Conservation (phyloP, 257 asterid species). For the Rubia yunnanensis region DNA sequence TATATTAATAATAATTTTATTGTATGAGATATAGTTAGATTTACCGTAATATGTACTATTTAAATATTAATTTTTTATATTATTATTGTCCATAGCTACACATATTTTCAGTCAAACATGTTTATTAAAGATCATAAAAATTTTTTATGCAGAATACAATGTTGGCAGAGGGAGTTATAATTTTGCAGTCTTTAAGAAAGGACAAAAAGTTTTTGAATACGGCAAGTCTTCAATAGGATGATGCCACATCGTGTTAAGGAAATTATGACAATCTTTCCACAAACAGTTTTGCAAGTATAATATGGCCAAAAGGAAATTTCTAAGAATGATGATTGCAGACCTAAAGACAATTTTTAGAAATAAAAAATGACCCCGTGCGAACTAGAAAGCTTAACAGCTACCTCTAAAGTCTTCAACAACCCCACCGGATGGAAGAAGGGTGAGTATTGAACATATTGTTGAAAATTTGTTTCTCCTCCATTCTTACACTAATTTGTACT, state of each 20-base stretch:
- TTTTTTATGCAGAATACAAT: too few relatives aligned
- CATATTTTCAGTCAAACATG: too few relatives aligned
- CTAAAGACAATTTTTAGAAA: background rate
- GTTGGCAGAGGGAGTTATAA: background rate
- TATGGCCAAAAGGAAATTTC: slow-evolving; percentile 1
- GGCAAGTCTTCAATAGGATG: background rate
- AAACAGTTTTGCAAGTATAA: background rate
- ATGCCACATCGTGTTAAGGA: background rate
- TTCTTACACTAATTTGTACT: too few relatives aligned
- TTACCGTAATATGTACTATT: too few relatives aligned
- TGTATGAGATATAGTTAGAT: too few relatives aligned
- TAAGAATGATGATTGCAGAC: background rate
- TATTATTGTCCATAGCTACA: too few relatives aligned
- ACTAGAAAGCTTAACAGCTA: background rate
- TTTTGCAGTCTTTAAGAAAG: background rate
- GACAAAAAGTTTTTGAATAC: background rate
- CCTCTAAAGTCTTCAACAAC: slow-evolving; percentile 12
- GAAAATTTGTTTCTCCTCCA: background rate
- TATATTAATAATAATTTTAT: too few relatives aligned
- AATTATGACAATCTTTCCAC: slow-evolving; percentile 1
- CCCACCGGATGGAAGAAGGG: background rate
- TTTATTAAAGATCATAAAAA: too few relatives aligned
- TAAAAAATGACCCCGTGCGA: background rate
- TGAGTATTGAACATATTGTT: background rate
- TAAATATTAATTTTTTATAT: too few relatives aligned